Evolutionary conservation across 1,284 basidiomycete genomes (phyloP).

Genomic region (Xerocomus amazonicus): DNA sequence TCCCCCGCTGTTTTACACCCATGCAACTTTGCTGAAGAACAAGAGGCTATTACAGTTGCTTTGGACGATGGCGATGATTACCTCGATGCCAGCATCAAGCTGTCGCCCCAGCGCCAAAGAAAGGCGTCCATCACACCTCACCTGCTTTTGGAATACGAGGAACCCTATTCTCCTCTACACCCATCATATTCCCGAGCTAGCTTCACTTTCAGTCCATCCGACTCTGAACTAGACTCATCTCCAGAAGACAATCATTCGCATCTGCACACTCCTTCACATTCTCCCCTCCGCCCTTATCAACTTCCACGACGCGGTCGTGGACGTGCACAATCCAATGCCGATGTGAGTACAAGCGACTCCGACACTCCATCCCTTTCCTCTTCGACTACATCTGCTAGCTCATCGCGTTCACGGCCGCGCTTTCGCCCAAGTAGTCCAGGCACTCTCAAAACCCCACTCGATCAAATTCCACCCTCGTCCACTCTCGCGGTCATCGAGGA

Average conservation of each 20-base stretch:
- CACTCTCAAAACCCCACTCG: constrained; percentile 28
- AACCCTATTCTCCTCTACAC: constrained; percentile 28
- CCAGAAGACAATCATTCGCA: constrained; percentile 31
- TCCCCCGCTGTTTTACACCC: constrained; percentile 29
- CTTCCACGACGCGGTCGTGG: constrained; percentile 22
- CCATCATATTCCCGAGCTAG: constrained; percentile 17
- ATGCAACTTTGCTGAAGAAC: constrained; percentile 27
- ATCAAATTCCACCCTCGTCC: constrained; percentile 12
- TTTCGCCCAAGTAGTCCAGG: constrained; percentile 39
- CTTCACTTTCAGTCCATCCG: constrained; percentile 23
- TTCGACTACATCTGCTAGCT: constrained; percentile 39
- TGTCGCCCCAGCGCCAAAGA: not conserved
- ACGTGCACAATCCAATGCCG: constrained; percentile 28
- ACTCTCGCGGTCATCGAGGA: constrained; percentile 32
- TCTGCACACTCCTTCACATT: constrained; percentile 17
- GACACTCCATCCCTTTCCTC: constrained; percentile 46
- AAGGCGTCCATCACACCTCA: constrained; percentile 14
- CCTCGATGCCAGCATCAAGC: constrained; percentile 23
- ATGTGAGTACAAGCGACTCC: constrained; percentile 34
- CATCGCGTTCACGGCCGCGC: constrained; percentile 34
- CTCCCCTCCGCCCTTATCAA: constrained; percentile 22
- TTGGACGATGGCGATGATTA: constrained; percentile 33
- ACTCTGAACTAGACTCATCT: constrained; percentile 35
- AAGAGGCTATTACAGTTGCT: constrained; percentile 22
- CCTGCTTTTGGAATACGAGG: constrained; percentile 32